Evolutionary conservation across 805 yeast species (phyloP).

Genomic region (Ogataea angusta): DNA sequence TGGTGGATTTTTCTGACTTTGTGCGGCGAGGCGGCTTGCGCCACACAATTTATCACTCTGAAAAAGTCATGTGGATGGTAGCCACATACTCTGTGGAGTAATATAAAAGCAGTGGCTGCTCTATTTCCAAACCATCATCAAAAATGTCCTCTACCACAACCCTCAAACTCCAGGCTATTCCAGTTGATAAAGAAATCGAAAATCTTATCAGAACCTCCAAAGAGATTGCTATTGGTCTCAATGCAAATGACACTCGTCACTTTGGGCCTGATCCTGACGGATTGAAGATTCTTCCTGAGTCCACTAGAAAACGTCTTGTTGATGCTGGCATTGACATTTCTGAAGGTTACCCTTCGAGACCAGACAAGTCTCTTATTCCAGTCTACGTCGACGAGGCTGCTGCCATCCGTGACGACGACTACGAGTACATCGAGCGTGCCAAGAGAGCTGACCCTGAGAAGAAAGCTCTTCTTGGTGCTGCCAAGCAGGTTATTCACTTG

Average conservation of each 20-base stretch:
- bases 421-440: conserved; percentile 35
- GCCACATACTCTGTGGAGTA: conserved; percentile 1
- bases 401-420: conserved; percentile 35
- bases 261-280: conserved; percentile 25
- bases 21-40: conserved; percentile 3
- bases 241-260: conserved; percentile 8
- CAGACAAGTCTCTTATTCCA: conserved; percentile 34
- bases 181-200: conserved; percentile 25
- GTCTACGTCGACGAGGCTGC: conserved; percentile 39
- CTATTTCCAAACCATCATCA: not conserved
- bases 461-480: conserved; percentile 40
- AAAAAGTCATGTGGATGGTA: not conserved
- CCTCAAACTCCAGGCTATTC: conserved; percentile 13
- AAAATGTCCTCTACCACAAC: conserved; percentile 12
- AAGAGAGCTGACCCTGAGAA: conserved; percentile 40
- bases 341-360: conserved; percentile 40
- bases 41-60: not conserved
- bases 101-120: not conserved
- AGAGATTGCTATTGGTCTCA: conserved; percentile 13
- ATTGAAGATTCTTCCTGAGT: conserved; percentile 29
- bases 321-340: conserved; percentile 37
- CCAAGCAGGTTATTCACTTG: conserved; percentile 39
- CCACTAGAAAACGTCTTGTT: conserved; percentile 31
- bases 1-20: conserved; percentile 3
- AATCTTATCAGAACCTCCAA: conserved; percentile 18